phyloP scores from a whole-genome alignment of 768 basidiomycete genomes.

The Suillus americanus region DNA sequence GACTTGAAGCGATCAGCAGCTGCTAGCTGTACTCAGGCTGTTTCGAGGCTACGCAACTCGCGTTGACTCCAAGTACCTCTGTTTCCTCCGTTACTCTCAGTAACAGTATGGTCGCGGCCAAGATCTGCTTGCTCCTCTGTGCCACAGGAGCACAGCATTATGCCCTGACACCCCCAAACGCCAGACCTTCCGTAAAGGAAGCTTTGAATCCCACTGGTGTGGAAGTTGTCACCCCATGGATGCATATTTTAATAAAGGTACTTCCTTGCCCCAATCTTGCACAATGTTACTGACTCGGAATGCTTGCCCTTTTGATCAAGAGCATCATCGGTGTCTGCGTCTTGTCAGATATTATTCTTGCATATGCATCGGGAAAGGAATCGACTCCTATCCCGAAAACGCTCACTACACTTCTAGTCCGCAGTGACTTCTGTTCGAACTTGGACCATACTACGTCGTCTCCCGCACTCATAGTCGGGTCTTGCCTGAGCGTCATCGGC shows the following conservation, averaged over 20 bases:
- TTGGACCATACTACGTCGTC: not conserved
- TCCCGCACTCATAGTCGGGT: conserved; percentile 16
- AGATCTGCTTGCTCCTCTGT: conserved; percentile 2
- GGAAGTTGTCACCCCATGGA: not conserved
- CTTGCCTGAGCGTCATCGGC: conserved; percentile 23
- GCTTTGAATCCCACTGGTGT: not conserved
- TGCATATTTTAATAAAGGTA: not conserved
- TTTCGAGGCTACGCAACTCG: not conserved
- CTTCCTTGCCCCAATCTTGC: not conserved
- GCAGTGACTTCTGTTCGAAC: not conserved
- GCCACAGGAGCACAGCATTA: conserved; percentile 2
- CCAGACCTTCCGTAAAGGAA: conserved; percentile 4
- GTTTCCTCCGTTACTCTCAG: not conserved
- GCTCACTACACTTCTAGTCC: not conserved
- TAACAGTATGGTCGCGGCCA: not conserved
- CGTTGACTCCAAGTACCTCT: not conserved
- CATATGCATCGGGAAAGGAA: not conserved
- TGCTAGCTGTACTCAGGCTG: no score
- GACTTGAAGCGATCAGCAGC: no score
- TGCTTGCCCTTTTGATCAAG: not conserved
- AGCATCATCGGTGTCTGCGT: not conserved
- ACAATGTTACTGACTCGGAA: not conserved
- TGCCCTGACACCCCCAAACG: conserved; percentile 3
- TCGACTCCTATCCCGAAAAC: not conserved
- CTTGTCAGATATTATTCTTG: not conserved